Evolutionary conservation across 2,329 filamentous ascomycete species (phyloP).

Genomic region (Claviceps purpurea): DNA sequence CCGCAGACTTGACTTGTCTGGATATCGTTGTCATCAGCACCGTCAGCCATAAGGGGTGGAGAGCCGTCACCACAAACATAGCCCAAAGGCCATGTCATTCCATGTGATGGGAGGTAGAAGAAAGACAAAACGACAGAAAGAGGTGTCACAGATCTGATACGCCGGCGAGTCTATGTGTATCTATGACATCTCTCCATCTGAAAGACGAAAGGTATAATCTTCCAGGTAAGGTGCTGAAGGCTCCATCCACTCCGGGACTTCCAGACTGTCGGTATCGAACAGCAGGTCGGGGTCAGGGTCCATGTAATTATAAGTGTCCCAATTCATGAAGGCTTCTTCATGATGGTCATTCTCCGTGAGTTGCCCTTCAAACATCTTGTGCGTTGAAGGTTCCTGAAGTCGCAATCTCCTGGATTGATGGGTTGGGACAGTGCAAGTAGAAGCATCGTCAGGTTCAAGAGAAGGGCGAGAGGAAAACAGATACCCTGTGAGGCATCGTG

Average conservation of each 20-base stretch:
- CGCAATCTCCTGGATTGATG: slow-evolving; percentile 6
- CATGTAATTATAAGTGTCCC: slow-evolving; percentile 6
- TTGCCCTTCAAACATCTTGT: slow-evolving; percentile 1
- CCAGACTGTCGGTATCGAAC: slow-evolving; percentile 4
- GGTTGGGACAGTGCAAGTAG: slow-evolving; percentile 1
- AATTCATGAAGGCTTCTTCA: slow-evolving; percentile 6
- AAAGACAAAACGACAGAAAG: background rate
- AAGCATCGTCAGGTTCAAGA: slow-evolving; percentile 3
- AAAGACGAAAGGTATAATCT: slow-evolving; percentile 3
- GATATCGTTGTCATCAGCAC: slow-evolving; percentile 2
- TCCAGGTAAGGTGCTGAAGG: slow-evolving; percentile 5
- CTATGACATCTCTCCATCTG: slow-evolving; percentile 1
- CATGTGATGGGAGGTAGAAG: background rate
- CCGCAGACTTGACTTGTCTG: background rate
- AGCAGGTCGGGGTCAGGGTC: slow-evolving; percentile 5
- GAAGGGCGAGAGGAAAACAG: slow-evolving; percentile 5
- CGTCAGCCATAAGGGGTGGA: background rate
- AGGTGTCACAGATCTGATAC: background rate
- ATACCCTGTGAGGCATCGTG: slow-evolving; percentile 1
- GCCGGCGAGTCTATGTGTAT: background rate
- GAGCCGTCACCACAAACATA: slow-evolving; percentile 1
- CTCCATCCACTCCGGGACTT: slow-evolving; percentile 6
- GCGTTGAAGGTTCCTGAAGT: slow-evolving; percentile 5
- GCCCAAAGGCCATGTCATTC: background rate
- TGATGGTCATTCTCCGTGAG: slow-evolving; percentile 5